A percentile compares a stretch with the other conserved stretches of the same genome.
Evolutionary conservation across 352 stramenopile species (phyloP).

Genomic region (Globisporangium takayamanum): DNA sequence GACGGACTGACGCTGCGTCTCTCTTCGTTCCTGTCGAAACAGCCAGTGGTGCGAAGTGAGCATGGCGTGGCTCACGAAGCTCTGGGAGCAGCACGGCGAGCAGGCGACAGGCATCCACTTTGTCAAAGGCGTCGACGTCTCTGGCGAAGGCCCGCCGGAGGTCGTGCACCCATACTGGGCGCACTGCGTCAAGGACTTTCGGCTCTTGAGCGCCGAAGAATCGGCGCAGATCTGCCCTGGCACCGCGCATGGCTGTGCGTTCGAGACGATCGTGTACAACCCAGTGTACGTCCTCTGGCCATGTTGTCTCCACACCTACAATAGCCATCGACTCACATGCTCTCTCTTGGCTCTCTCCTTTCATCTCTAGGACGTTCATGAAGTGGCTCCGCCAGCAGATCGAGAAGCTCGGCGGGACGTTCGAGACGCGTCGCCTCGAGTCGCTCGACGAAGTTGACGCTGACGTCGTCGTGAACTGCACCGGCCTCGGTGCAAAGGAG

Average conservation of each 20-base stretch:
- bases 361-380: constrained; percentile 39
- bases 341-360: too few species aligned
- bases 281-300: constrained; percentile 19
- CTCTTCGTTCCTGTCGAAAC: not conserved
- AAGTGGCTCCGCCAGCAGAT: constrained; percentile 42
- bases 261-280: constrained; percentile 64
- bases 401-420: constrained; percentile 28
- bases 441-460: constrained; percentile 31
- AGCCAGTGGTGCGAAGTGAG: constrained; percentile 64
- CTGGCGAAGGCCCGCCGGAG: constrained; percentile 21
- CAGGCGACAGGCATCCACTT: constrained; percentile 46
- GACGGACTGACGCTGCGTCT: not conserved
- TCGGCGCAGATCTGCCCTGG: constrained; percentile 26
- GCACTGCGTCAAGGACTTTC: constrained; percentile 54
- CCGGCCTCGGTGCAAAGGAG: constrained; percentile 35
- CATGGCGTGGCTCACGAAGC: constrained; percentile 46
- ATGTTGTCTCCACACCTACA: not conserved
- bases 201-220: constrained; percentile 33
- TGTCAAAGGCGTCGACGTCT: constrained; percentile 41
- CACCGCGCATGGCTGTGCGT: constrained; percentile 42
- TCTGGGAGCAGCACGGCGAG: constrained; percentile 30
- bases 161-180: constrained; percentile 61
- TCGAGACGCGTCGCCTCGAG: constrained; percentile 37
- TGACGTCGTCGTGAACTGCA: constrained; percentile 62
- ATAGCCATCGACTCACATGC: not conserved